Evolutionary conservation across 2,329 filamentous ascomycete genomes (phyloP).

Genomic region (Sphaerostilbella broomeana): DNA sequence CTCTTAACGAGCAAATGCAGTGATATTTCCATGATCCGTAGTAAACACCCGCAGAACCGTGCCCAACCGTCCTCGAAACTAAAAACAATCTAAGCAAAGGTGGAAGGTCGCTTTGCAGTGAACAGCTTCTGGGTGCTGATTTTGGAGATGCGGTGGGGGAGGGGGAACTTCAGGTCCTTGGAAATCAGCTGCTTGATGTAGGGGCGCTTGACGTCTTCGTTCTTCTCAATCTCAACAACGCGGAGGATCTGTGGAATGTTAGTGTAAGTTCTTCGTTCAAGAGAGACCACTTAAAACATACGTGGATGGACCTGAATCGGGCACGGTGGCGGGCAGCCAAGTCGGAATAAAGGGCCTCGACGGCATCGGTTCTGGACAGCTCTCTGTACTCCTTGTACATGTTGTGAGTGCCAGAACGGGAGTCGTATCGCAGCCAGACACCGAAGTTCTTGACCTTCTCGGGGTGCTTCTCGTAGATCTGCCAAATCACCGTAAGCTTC

Average conservation of each 20-base stretch:
- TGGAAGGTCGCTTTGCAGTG: conserved; percentile 85
- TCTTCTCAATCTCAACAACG: conserved; percentile 95
- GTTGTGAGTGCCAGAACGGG: conserved; percentile 99
- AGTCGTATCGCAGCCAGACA: conserved; percentile 99
- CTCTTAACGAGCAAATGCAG: conserved; percentile 49
- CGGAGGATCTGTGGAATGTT: conserved; percentile 71
- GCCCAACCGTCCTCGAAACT: conserved; percentile 44
- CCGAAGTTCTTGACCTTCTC: conserved; percentile 99
- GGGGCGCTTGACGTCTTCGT: conserved; percentile 88
- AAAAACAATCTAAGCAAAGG: conserved; percentile 79
- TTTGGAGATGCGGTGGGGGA: conserved; percentile 91
- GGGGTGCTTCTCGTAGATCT: conserved; percentile 99
- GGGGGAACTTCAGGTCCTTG: conserved; percentile 96
- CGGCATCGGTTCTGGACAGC: conserved; percentile 91
- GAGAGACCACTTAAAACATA: conserved; percentile 47
- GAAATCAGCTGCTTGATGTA: conserved; percentile 98
- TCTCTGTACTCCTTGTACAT: conserved; percentile 99
- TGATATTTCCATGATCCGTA: conserved; percentile 55
- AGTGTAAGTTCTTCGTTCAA: neutral
- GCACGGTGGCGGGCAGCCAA: conserved; percentile 97
- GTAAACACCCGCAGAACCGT: conserved; percentile 54
- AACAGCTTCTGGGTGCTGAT: conserved; percentile 83
- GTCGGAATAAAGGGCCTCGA: conserved; percentile 97
- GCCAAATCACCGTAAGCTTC: conserved; percentile 12
- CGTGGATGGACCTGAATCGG: conserved; percentile 97